Conservation (phyloP, 2,329 filamentous ascomycete genomes). For the Pseudocercospora crystallina region DNA sequence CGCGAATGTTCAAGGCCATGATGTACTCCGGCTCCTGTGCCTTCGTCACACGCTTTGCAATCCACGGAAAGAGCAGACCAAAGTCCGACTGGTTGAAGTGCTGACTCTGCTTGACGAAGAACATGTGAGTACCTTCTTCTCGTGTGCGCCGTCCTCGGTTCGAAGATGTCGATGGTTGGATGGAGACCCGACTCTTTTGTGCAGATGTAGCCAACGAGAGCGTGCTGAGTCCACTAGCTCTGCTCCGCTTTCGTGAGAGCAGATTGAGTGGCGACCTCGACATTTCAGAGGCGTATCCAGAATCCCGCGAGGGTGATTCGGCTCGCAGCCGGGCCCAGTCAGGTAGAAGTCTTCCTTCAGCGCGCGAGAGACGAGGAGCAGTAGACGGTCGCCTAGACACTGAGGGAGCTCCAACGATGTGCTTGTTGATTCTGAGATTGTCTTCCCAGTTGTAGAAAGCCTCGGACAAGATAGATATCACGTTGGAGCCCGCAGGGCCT, state of each 20-base stretch:
- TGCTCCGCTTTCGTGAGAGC: slow-evolving; percentile 25
- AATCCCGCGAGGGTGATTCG: slow-evolving; percentile 33
- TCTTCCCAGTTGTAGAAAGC: slow-evolving; percentile 76
- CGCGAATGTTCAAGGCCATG: slow-evolving; percentile 77
- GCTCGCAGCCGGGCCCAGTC: slow-evolving; percentile 32
- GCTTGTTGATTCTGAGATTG: slow-evolving; percentile 69
- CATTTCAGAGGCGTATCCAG: slow-evolving; percentile 32
- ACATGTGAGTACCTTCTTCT: slow-evolving; percentile 60
- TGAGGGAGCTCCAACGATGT: slow-evolving; percentile 51
- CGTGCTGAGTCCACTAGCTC: slow-evolving; percentile 23
- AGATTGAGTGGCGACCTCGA: slow-evolving; percentile 23
- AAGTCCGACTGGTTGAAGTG: slow-evolving; percentile 85
- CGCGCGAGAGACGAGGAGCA: slow-evolving; percentile 28
- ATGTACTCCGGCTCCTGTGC: slow-evolving; percentile 72
- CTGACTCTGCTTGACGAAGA: slow-evolving; percentile 71
- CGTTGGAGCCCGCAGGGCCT: slow-evolving; percentile 53
- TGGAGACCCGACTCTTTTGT: slow-evolving; percentile 2
- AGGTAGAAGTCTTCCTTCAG: slow-evolving; percentile 29
- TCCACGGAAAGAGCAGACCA: slow-evolving; percentile 75
- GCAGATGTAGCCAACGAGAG: slow-evolving; percentile 20
- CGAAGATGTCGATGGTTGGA: background rate
- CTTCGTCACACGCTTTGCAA: slow-evolving; percentile 51
- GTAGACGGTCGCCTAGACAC: slow-evolving; percentile 29
- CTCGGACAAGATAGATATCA: slow-evolving; percentile 72
- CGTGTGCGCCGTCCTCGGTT: slow-evolving; percentile 6